phyloP scores from a whole-genome alignment of 2,329 filamentous ascomycete genomes.

The Huntiella savannae region DNA sequence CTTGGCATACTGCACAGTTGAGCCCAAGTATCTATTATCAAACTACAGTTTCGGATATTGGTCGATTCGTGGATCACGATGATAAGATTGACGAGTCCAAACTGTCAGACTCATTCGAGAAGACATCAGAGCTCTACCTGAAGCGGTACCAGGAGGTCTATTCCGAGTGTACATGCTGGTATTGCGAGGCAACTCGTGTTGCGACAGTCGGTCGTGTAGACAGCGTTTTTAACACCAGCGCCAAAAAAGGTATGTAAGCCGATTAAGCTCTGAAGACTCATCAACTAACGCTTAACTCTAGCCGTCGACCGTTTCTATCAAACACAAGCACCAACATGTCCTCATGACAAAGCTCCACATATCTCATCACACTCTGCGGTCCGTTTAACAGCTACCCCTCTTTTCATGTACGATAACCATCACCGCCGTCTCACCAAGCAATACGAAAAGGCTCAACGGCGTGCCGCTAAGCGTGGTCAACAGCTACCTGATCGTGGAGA shows the following conservation, averaged over 20 bases:
- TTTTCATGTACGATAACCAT: slow-evolving; percentile 12
- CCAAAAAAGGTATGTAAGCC: slow-evolving; percentile 11
- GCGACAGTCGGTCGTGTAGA: neutral
- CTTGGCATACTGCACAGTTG: slow-evolving; percentile 69
- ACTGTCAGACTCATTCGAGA: slow-evolving; percentile 48
- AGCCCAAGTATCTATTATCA: slow-evolving; percentile 41
- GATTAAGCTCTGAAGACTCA: too few relatives aligned
- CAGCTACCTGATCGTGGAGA: slow-evolving; percentile 27
- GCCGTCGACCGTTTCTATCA: slow-evolving; percentile 19
- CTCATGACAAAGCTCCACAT: slow-evolving; percentile 42
- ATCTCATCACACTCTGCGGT: slow-evolving; percentile 59
- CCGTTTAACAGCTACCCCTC: slow-evolving; percentile 12
- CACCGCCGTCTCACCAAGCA: slow-evolving; percentile 27
- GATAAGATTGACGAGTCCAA: slow-evolving; percentile 58
- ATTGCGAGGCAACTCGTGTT: slow-evolving; percentile 43
- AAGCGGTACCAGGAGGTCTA: slow-evolving; percentile 47
- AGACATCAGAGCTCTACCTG: slow-evolving; percentile 53
- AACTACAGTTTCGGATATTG: slow-evolving; percentile 29
- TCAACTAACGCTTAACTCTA: slow-evolving; percentile 24
- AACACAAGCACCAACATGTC: slow-evolving; percentile 21
- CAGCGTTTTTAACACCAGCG: slow-evolving; percentile 21
- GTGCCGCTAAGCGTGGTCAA: slow-evolving; percentile 28
- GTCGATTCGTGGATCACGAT: slow-evolving; percentile 57
- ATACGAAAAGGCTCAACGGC: slow-evolving; percentile 34
- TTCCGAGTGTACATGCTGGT: slow-evolving; percentile 65